A percentile compares a stretch with the other conserved stretches of the same genome.
Evolutionary conservation across 768 basidiomycete species (phyloP).

Genomic region (Suillus americanus): DNA sequence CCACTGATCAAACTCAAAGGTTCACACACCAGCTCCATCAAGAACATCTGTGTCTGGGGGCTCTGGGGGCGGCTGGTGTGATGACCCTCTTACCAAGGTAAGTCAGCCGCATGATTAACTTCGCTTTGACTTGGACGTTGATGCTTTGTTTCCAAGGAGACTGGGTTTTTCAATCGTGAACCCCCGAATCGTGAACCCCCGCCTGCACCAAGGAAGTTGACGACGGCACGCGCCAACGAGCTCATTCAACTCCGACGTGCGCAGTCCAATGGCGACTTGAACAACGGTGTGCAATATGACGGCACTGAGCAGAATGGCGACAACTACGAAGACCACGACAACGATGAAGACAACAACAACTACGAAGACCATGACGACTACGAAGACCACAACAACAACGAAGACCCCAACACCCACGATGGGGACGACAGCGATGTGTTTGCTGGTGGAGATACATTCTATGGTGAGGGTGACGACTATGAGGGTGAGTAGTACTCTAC

Average conservation of each 20-base stretch:
- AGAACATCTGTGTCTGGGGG: no score
- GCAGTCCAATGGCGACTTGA: not conserved
- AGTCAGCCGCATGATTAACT: no score
- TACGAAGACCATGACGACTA: not conserved
- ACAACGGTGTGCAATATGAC: not conserved
- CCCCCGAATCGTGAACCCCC: no score
- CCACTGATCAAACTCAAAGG: no score
- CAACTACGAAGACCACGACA: not conserved
- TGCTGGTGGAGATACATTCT: not conserved
- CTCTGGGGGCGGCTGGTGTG: no score
- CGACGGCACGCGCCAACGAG: not conserved
- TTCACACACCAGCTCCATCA: no score
- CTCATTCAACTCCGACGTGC: not conserved
- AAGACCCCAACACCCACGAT: no score
- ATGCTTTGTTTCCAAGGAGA: not conserved
- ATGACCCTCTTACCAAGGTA: not conserved
- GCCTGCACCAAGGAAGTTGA: not conserved
- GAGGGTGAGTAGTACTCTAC: not conserved
- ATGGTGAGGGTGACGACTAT: not conserved
- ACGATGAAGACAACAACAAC: not conserved
- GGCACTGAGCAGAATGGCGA: not conserved
- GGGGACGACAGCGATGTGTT: not conserved
- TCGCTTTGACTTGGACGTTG: not conserved
- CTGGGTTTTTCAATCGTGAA: not conserved
- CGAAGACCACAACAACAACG: not conserved